These are phyloP conservation scores for Graphilbum fragrans DNA, from an alignment of 2,329 filamentous ascomycete genomes.

Conservation along the genomic window DNA sequence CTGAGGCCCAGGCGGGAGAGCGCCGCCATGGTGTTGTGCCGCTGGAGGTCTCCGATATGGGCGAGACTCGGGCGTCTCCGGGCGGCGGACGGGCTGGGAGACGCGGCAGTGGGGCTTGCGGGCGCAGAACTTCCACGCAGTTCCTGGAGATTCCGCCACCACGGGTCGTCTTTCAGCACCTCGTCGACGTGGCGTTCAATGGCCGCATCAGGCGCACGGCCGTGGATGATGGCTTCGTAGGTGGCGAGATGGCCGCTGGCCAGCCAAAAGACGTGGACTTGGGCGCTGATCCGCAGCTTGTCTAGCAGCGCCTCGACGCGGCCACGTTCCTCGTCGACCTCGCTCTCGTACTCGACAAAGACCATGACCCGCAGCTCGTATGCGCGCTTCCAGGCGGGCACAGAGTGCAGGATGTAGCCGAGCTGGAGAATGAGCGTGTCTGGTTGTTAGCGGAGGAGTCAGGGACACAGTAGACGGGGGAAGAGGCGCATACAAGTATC, in stretches of 20 bases:
- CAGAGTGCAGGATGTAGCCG: conserved; percentile 72
- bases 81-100: background rate
- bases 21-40: conserved; percentile 40
- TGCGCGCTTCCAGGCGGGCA: conserved; percentile 64
- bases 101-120: background rate
- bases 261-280: conserved; percentile 71
- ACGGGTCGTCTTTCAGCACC: conserved; percentile 57
- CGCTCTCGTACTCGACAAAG: conserved; percentile 80
- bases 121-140: conserved; percentile 25
- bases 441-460: conserved; percentile 18
- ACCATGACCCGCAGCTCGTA: conserved; percentile 68
- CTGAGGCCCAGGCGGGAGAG: conserved; percentile 49
- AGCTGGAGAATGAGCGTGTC: conserved; percentile 74
- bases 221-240: conserved; percentile 72
- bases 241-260: conserved; percentile 59
- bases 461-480: background rate
- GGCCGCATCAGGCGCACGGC: conserved; percentile 41
- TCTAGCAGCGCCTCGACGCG: conserved; percentile 63
- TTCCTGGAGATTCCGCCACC: conserved; percentile 68
- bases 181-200: conserved; percentile 50
- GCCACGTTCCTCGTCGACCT: conserved; percentile 66
- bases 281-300: conserved; percentile 70
- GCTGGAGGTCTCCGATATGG: conserved; percentile 49
- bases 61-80: conserved; percentile 36
- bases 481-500: conserved; percentile 59